phyloP scores from a whole-genome alignment of 345 rosid species.

The Physaria fendleri region DNA sequence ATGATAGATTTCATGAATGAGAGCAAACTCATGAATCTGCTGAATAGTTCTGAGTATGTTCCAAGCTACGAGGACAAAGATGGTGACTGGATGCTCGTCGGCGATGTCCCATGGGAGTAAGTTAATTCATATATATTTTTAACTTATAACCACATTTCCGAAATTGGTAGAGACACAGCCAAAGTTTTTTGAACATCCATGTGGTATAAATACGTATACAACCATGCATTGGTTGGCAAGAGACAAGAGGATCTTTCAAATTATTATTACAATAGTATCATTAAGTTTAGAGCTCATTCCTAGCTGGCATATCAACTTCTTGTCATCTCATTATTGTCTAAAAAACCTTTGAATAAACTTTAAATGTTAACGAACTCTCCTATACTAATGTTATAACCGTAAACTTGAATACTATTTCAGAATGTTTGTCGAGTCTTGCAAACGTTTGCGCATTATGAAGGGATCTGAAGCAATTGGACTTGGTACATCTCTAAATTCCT shows the following conservation, averaged over 20 bases:
- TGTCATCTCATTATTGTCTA: slow-evolving; percentile 13
- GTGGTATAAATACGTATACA: slow-evolving; percentile 27
- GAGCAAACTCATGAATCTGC: slow-evolving; percentile 85
- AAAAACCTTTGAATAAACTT: slow-evolving; percentile 10
- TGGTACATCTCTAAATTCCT: slow-evolving; percentile 39
- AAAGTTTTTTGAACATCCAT: slow-evolving; percentile 10
- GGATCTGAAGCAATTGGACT: slow-evolving; percentile 96
- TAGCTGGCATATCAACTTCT: slow-evolving; percentile 29
- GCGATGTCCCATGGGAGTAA: slow-evolving; percentile 98
- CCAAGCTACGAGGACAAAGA: slow-evolving; percentile 96
- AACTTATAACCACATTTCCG: slow-evolving; percentile 6
- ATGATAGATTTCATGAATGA: slow-evolving; percentile 99
- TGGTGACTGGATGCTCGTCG: slow-evolving; percentile 99
- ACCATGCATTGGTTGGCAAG: slow-evolving; percentile 32
- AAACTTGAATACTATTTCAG: slow-evolving; percentile 34
- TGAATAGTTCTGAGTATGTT: slow-evolving; percentile 84
- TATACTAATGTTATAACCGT: slow-evolving; percentile 12
- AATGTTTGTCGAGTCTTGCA: slow-evolving; percentile 97
- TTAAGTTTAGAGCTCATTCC: slow-evolving; percentile 16
- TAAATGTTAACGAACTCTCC: slow-evolving; percentile 8
- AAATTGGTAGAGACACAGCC: slow-evolving; percentile 26
- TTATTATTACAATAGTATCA: slow-evolving; percentile 17
- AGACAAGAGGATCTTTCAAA: slow-evolving; percentile 21
- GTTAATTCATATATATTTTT: slow-evolving; percentile 29
- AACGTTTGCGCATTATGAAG: slow-evolving; percentile 92